Base-by-base conservation (phyloP, 805 yeast genomes). In the Candida koratica region DNA sequence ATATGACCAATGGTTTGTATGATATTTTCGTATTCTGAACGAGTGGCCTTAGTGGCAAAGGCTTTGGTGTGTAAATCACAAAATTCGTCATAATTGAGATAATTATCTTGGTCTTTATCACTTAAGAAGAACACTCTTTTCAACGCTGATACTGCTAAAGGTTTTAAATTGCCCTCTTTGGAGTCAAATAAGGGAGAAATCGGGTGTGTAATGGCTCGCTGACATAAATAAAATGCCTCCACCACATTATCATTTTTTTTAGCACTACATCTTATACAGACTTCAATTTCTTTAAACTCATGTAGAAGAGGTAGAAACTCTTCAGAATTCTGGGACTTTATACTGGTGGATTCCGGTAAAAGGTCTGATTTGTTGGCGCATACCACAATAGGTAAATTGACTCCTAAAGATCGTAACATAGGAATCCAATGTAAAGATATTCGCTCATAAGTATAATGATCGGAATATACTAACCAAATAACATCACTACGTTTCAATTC, bases 391-490 rank as follows among this genome's bases (percentile, higher is more conserved):
- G 99, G 98, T 10, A 90, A 58, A 52, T 93, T 93, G 39, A 90
- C 87, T 3, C 98, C 99, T 73, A 87, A 69, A 0, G 95, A 85
- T 43, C 99, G 70, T 50, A 93, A 82, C 68, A 82, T 75, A 34
- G 94, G 93, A 74, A 93, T 81, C 99, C 99, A 93, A 56, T 88
- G 88, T 16, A 90, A 65, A 2, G 96, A 79, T 4, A 93, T 77
- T 31, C 97, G 70, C 55, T 93, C 97, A 54, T 88, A 93, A 0
- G 97, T 87, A 53, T 88, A 93, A 51, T 88, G 95, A 52, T 89
- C 97, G 3, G 93, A 76, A 54, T 89, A 93, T 0, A 93, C 87
- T n/a, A 93, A 71, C 90, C 96, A 84, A 2, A 93, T 84, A 10
- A 88, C 97, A 58, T 85, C 90, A 0, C 97, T 93, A 36, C 75